phyloP scores from a whole-genome alignment of 2,329 filamentous ascomycete genomes.

The Verticillium isaacii region DNA sequence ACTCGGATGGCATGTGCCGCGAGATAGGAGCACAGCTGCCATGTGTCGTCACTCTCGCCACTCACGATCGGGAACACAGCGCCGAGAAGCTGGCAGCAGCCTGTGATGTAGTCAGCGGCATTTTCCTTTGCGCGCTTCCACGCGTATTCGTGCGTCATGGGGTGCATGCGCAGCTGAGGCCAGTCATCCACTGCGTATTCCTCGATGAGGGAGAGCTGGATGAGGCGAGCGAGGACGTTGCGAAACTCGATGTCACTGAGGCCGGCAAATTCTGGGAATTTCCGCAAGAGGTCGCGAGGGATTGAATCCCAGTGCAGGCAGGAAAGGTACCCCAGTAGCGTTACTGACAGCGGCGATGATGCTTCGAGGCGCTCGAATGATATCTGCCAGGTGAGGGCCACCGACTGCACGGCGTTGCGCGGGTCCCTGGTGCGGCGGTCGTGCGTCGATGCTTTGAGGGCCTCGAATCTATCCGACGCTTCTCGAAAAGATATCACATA shows the following conservation, averaged over 20 bases:
- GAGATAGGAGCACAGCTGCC: neutral
- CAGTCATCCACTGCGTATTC: neutral
- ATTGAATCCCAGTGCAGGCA: neutral
- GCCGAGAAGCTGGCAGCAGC: neutral
- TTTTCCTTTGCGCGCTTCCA: neutral
- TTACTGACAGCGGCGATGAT: neutral
- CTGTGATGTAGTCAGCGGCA: neutral
- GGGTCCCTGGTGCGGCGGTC: constrained; percentile 16
- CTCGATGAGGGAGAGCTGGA: neutral
- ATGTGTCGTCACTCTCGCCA: neutral
- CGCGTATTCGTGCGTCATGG: neutral
- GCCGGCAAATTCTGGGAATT: neutral
- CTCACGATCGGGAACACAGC: neutral
- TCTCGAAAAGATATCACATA: constrained; percentile 24
- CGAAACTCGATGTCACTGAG: neutral
- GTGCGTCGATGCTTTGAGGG: constrained; percentile 4
- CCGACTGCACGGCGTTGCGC: constrained; percentile 17
- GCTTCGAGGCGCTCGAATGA: constrained; percentile 26
- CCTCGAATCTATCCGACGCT: constrained; percentile 27
- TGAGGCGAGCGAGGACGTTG: neutral
- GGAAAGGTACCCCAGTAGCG: neutral
- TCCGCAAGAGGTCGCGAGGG: neutral
- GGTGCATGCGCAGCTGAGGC: neutral
- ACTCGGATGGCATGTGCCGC: neutral
- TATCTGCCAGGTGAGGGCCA: constrained; percentile 29